Conservation (phyloP, 306 rosid species). For the Castanea sativa region DNA sequence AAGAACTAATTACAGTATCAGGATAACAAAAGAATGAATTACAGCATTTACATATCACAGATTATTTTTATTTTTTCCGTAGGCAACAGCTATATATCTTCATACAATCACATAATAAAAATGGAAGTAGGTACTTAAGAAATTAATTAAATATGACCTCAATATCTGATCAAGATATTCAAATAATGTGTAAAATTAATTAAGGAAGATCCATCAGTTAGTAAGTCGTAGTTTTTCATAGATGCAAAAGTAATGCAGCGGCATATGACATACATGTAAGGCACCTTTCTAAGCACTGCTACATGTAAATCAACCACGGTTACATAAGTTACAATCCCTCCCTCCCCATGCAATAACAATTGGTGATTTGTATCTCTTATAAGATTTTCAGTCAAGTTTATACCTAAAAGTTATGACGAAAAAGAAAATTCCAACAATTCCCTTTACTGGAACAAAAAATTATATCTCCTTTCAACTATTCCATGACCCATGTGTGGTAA, state of each 20-base stretch:
- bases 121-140: background rate
- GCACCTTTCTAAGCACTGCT: background rate
- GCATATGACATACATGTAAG: background rate
- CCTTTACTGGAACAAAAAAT: background rate
- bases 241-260: background rate
- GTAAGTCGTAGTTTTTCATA: background rate
- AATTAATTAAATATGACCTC: background rate
- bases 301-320: background rate
- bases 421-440: background rate
- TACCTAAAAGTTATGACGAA: background rate
- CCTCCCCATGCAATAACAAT: background rate
- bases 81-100: background rate
- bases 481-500: too few species aligned
- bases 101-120: background rate
- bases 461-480: too few species aligned
- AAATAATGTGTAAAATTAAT: background rate
- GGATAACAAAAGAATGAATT: background rate
- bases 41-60: background rate
- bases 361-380: background rate
- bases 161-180: background rate
- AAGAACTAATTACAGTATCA: slow-evolving; percentile 2
- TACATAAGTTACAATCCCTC: background rate
- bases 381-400: background rate
- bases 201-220: background rate
- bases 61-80: background rate